Base-by-base conservation (phyloP, 352 stramenopile species). In the Globisporangium nagaii region DNA sequence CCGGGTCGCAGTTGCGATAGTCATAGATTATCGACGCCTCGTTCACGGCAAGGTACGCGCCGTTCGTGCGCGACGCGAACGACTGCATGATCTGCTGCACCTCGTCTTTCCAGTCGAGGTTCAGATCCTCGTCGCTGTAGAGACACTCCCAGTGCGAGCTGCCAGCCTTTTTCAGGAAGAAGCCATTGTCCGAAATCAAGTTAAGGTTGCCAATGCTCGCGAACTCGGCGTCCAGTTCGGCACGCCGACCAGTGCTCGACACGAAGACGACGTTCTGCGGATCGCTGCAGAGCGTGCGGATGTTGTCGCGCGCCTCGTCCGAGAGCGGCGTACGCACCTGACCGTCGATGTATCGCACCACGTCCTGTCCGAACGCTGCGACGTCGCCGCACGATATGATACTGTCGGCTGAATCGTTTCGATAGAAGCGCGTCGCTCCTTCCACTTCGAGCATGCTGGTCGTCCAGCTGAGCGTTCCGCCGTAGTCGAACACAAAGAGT, bases 401-500 rank as follows among this genome's bases (percentile, higher is more conserved):
- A 47, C 87, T 65, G 60, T 96, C 86, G 32, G 72, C 71, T 12
- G 95, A 71, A 2, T 32, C 53, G 15, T 57, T 60, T 6, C 51
- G 52, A 13, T 74, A 48, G 31, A 60, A 71, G 19, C 60, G 56
- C 32, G 66, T 56, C 1, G 66, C 61, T 3, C 61, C 66, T 9
- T 86, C 77, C 57, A 86, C 75, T 41, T 88, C 76, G 48, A 90
- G 62, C 19, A 88, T 70, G 30, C 71, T 79, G 11, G 73, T 68
- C 27, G 81, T 88, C 46, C 72, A 81, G 56, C 76, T 90, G 36
- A 99, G 86, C 13, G 97, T 99, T 36, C 97, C 97, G 37, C 96
- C 96, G 55, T 98, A 99, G 66, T 99, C 97, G 34, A 99, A 83
- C 40, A 99, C 79, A 63, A 99, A 98, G 4, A 99, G 60, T 1